phyloP scores from a whole-genome alignment of 176 grass and related monocot species.

The Aegilops speltoides region DNA sequence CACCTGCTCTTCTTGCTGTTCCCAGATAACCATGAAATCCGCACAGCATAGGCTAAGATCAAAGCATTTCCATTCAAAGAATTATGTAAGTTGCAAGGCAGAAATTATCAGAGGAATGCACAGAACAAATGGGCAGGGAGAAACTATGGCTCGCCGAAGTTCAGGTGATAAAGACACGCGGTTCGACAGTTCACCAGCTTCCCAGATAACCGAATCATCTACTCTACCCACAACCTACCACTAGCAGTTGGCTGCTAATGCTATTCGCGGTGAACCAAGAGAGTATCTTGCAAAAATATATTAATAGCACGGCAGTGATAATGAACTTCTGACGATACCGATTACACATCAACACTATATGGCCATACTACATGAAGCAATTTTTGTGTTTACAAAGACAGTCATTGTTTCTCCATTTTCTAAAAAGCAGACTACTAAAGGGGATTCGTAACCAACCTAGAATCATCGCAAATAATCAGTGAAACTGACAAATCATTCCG shows the following conservation, averaged over 20 bases:
- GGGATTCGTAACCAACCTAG: neutral
- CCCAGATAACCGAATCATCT: too few species aligned
- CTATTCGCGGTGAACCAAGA: neutral
- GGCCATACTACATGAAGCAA: too few species aligned
- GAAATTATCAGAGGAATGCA: too few species aligned
- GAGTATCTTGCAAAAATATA: neutral
- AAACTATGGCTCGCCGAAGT: neutral
- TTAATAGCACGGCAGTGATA: neutral
- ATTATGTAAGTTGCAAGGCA: too few species aligned
- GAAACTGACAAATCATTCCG: neutral
- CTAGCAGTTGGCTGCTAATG: neutral
- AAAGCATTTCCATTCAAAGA: too few species aligned
- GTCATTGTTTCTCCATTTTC: neutral
- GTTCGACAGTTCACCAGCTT: too few species aligned
- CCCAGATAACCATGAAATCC: too few species aligned
- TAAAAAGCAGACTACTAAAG: neutral
- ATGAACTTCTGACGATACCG: neutral
- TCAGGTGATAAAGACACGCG: neutral
- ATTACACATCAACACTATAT: neutral
- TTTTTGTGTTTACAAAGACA: neutral
- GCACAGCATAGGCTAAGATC: too few species aligned
- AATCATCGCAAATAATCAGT: neutral
- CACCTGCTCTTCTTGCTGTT: too few species aligned
- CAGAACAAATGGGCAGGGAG: too few species aligned
- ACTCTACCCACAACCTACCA: neutral